These are phyloP conservation scores for Pugionium dolabratum DNA, from an alignment of 345 rosid genomes.

Conservation along the genomic window DNA sequence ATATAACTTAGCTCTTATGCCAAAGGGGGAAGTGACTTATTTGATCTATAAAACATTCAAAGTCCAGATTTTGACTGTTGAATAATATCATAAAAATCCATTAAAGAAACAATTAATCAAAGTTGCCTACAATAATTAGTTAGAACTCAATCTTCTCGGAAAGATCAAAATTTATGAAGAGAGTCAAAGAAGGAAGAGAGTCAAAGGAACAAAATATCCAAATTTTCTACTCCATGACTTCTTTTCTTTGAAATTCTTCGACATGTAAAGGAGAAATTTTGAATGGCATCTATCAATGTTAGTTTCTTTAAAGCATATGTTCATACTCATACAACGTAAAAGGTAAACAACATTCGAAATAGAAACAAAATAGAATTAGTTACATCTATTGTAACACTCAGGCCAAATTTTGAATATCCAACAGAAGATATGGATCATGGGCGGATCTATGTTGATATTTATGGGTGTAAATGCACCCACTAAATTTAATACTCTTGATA, in stretches of 20 bases:
- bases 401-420: too few species aligned
- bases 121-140: not conserved
- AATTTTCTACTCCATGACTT: slow-evolving; percentile 33
- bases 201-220: not conserved
- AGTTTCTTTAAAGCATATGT: slow-evolving; percentile 22
- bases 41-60: not conserved
- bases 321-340: slow-evolving; percentile 1
- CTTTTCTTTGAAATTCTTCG: slow-evolving; percentile 4
- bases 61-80: not conserved
- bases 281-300: slow-evolving; percentile 29
- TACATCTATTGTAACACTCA: too few species aligned
- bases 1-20: too few species aligned
- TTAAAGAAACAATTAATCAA: too few species aligned
- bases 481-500: too few species aligned
- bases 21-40: too few species aligned
- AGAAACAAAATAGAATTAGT: too few species aligned
- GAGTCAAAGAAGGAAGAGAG: not conserved
- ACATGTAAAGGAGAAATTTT: slow-evolving; percentile 27
- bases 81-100: not conserved
- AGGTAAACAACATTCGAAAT: too few species aligned
- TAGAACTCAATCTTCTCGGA: not conserved
- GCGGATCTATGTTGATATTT: too few species aligned
- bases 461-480: too few species aligned
- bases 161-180: not conserved
- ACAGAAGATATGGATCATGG: too few species aligned